Percentiles rank a stretch among this genome's conserved stretches.
phyloP scores from a whole-genome alignment of 78 protist species.

The Dictyostelium capitatum region DNA sequence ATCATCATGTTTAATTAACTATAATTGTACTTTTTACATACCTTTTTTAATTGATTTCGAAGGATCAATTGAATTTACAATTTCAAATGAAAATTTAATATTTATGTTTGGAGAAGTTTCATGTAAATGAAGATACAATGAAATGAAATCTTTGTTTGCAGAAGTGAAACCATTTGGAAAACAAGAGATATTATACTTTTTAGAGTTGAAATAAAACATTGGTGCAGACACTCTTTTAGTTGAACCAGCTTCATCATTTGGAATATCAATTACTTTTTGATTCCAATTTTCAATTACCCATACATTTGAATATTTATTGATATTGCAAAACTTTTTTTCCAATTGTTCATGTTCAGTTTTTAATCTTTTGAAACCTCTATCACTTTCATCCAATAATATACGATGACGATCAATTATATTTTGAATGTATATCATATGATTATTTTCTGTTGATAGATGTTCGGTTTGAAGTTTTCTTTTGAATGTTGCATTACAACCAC shows the following conservation, averaged over 20 bases:
- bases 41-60: slow-evolving; percentile 27
- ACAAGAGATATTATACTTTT: not conserved
- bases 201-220: slow-evolving; percentile 10
- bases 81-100: slow-evolving; percentile 15
- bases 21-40: not conserved
- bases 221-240: slow-evolving; percentile 2
- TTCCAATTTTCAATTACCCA: not conserved
- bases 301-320: not conserved
- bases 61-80: slow-evolving; percentile 5
- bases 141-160: not conserved
- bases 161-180: slow-evolving; percentile 29
- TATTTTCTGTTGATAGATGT: not conserved
- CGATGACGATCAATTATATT: slow-evolving; percentile 5
- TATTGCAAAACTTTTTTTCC: not conserved
- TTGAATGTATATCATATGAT: slow-evolving; percentile 6
- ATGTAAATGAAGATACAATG: slow-evolving; percentile 8
- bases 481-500: not conserved
- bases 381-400: not conserved
- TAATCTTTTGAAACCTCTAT: slow-evolving; percentile 1
- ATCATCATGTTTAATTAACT: not conserved
- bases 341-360: not conserved
- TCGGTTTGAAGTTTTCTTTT: not conserved
- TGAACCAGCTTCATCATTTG: not conserved
- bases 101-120: slow-evolving; percentile 3
- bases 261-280: slow-evolving; percentile 16